Conservation (phyloP, 768 basidiomycete genomes). For the Russula abietina region DNA sequence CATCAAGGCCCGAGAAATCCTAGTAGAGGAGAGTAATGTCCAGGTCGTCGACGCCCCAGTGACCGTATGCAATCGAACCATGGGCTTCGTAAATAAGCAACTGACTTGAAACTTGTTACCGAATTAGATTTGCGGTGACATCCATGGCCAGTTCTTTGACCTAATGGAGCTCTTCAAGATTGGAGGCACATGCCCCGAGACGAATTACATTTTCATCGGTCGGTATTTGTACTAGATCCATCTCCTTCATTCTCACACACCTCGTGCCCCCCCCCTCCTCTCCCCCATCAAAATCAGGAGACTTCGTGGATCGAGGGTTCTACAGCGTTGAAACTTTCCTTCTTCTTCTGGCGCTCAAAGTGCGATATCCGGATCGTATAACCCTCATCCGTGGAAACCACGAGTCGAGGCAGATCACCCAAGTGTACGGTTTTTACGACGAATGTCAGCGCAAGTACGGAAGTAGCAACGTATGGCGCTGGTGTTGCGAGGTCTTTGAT, state of each 20-base stretch:
- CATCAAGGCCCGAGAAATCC: constrained; percentile 91
- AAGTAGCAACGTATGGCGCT: constrained; percentile 89
- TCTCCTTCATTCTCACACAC: constrained; percentile 17
- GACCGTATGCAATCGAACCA: constrained; percentile 53
- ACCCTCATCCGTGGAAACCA: constrained; percentile 97
- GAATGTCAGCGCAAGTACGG: constrained; percentile 97
- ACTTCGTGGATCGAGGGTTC: constrained; percentile 97
- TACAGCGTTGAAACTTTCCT: constrained; percentile 97
- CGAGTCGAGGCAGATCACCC: constrained; percentile 95
- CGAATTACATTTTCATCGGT: constrained; percentile 97
- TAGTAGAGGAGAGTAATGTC: constrained; percentile 97
- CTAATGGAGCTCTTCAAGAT: constrained; percentile 93
- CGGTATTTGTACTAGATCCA: constrained; percentile 28
- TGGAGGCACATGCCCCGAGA: constrained; percentile 87
- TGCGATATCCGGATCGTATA: constrained; percentile 95
- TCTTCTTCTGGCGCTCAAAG: constrained; percentile 89
- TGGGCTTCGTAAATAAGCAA: constrained; percentile 26
- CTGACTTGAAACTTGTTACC: constrained; percentile 21
- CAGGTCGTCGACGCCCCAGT: constrained; percentile 95
- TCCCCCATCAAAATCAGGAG: constrained; percentile 56
- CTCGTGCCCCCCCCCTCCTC: no score
- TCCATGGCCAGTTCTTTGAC: constrained; percentile 96
- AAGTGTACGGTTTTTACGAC: constrained; percentile 92
- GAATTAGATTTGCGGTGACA: constrained; percentile 82
- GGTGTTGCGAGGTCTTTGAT: constrained; percentile 98